Evolutionary conservation across 345 rosid species (phyloP), one percentile per base, ranked within the genome.

Genomic region (Turnera subulata): DNA sequence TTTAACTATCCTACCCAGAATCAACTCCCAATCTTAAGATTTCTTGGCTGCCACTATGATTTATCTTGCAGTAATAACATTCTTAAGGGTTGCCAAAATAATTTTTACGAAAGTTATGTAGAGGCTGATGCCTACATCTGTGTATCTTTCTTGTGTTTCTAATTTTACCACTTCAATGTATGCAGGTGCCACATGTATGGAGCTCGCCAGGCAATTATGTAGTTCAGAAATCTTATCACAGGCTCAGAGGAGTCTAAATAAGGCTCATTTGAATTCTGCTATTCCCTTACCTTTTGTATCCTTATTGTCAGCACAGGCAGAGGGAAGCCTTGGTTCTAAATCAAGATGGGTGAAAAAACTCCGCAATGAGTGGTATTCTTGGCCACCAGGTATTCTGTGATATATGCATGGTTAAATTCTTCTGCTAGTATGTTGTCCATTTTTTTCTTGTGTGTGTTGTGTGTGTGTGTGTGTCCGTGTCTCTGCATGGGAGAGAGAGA

Each of bases 281-380:
- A 9, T 62, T 68, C 90, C 85, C 43, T 61, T 85, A 46, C 99
- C 99, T 61, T 39, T 77, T n/a, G 84, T 77, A 43, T 85, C 84
- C 53, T 48, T 80, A 44, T 72, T 93, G 75, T 72, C 85, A 46
- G 99, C 96, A 53, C 97, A 82, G 80, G 91, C 83, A 58, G 89
- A 87, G 73, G 99, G 97, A 60, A 89, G 99, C 71, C 78, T 82
- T 60, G 85, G 83, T 57, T 87, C 83, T 45, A 80, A 73, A 75
- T 77, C 75, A 61, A 84, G 78, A 42, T 87, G 99, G 99, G 81
- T 74, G 83, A 70, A 72, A 69, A 78, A 80, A 65, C 90, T 93
- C 62, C 85, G 83, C 45, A 78, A 68, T 19, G 97, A 93, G 72
- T 93, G 95, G 96, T 79, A 65, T 66, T 78, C 95, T 61, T 93